Base-by-base conservation (phyloP, 495 filamentous ascomycete genomes). In the Poronia punctata region DNA sequence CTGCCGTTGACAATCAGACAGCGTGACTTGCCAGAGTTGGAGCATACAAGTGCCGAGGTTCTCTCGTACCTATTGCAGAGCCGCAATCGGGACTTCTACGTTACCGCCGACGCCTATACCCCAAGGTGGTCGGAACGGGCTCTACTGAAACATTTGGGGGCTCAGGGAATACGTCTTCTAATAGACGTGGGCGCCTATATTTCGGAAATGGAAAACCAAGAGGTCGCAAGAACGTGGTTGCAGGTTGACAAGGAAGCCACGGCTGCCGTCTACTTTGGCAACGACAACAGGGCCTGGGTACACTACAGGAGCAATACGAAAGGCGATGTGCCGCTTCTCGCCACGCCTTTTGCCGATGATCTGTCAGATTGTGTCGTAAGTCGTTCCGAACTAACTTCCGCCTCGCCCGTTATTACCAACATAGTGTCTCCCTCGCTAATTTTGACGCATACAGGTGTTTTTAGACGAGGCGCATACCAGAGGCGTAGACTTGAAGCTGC, bases 111-210 rank as follows among this genome's bases (percentile, higher is more conserved):
- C 27, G 2, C 0, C 2, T n/a, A 14, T 0, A 60, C 65, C 2
- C 42, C 35, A 2, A 64, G 60, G 3, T 35, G 68, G 2, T 44
- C 55, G 0, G 70, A 76, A 34, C 7, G 30, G 6, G 59, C 39
- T 0, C 43, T 76, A 1, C 54, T 78, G 0, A 1, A 27, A 8
- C 53, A 47, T 35, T 38, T 76, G 9, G 18, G 35, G 4, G 10
- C 19, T 2, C 42, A 38, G 20, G 22, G 36, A 0, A 72, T 76
- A 29, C 46, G 61, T 2, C 49, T 75, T 1, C 52, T 78, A 1
- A 75, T 74, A 11, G 73, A 77, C 43, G 70, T 68, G 1, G 73
- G 73, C 0, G 72, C 73, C 0, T 62, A 67, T 4, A 70, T 72
- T 23, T 58, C 76, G 0, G 67, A 74, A 30, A 70, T 66, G 54